Base-by-base conservation (phyloP, 139 green algal genomes). In the Closterium sp. region DNA sequence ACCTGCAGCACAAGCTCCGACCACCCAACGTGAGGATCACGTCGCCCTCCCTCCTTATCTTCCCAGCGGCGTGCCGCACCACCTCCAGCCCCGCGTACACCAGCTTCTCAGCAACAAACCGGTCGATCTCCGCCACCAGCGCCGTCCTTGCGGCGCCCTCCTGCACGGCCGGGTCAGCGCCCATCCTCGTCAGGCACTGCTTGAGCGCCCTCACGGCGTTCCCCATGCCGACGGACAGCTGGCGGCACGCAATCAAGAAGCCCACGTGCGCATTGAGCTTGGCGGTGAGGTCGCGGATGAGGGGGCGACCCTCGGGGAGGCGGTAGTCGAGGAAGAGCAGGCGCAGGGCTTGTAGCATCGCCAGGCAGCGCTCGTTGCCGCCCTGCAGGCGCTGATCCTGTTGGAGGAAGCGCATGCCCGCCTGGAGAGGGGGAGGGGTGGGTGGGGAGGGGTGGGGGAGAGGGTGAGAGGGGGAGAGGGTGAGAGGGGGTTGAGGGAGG, bases 201-300 rank as follows among this genome's bases (percentile, higher is more conserved):
- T 99, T 99, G 76, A 99, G 34, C 88, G 92, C 92, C 90, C 97
- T 97, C 94, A 99, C 98, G 81, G 96, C 96, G 85, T 98, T 98
- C 94, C 96, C 96, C 97, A 99, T 99, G 89, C 95, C 94, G 25
- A 98, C 92, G 6, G 93, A 94, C 69, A 99, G 95, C 12, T 97
- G 97, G 3, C 97, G 96, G 94, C 97, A 99, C 25, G 96, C 90
- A 21, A 97, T 96, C 90, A 99, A 94, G 93, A 99, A 98, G 88
- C 95, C 92, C 34, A 99, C 96, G 85, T 95, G 92, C n/a, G 89
- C 92, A 91, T 98, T 98, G 87, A 99, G 90, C 32, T 95, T 90
- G 6, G 93, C 91, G 9, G 94, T 96, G 33, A 99, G 93, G 94
- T 99, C 97, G 43, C 97, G 96, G 0, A 92, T 93, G 86, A 99